These are phyloP conservation scores for Cubamyces lactineus DNA, from an alignment of 768 basidiomycete species.

Conservation along the genomic window DNA sequence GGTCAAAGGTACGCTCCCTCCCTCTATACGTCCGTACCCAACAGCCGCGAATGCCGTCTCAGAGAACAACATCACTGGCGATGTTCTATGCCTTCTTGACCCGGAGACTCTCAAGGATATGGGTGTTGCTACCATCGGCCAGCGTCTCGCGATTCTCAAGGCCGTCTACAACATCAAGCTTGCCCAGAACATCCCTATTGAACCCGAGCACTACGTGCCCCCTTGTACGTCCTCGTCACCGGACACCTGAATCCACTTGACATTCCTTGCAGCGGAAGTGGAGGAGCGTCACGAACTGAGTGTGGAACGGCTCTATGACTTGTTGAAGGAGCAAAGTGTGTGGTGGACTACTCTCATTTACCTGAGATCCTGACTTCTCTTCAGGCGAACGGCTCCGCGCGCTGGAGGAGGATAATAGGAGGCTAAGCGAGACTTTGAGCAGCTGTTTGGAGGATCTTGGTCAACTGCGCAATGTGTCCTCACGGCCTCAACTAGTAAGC, in stretches of 20 bases:
- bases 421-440: slow-evolving; percentile 63
- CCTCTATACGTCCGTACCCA: slow-evolving; percentile 21
- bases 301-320: slow-evolving; percentile 64
- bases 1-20: slow-evolving; percentile 63
- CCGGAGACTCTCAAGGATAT: slow-evolving; percentile 84
- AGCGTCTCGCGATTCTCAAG: slow-evolving; percentile 89
- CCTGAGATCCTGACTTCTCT: not conserved
- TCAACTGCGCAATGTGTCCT: slow-evolving; percentile 37
- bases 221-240: slow-evolving; percentile 63
- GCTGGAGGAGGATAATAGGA: slow-evolving; percentile 80
- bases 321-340: slow-evolving; percentile 78
- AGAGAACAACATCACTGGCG: slow-evolving; percentile 95
- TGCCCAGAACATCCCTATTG: slow-evolving; percentile 79
- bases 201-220: slow-evolving; percentile 83
- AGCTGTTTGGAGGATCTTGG: slow-evolving; percentile 67
- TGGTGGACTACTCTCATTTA: not conserved
- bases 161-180: slow-evolving; percentile 90
- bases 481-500: slow-evolving; percentile 17
- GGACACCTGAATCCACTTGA: not conserved
- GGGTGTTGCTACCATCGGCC: slow-evolving; percentile 89
- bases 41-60: slow-evolving; percentile 13
- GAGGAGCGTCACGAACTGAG: slow-evolving; percentile 60
- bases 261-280: slow-evolving; percentile 51
- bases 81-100: slow-evolving; percentile 83
- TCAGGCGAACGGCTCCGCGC: slow-evolving; percentile 67